Conservation (phyloP, 495 filamentous ascomycete genomes). For the Aspergillus bridgeri region DNA sequence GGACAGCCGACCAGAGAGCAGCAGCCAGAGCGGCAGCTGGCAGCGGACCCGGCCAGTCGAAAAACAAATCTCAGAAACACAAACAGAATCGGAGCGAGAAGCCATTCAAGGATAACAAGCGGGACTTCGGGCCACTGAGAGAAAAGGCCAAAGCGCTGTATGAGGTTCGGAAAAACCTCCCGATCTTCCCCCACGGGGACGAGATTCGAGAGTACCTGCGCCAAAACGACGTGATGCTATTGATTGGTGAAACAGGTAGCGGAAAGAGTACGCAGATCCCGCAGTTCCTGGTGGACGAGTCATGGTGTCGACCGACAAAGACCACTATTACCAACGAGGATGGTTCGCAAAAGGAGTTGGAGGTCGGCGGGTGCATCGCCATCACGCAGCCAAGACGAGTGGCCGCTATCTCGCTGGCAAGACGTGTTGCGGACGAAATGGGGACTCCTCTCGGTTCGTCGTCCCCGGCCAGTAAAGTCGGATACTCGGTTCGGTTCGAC, state of each 20-base stretch:
- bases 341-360: slow-evolving; percentile 45
- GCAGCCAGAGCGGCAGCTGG: background rate
- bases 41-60: slow-evolving; percentile 8
- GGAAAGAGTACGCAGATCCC: slow-evolving; percentile 97
- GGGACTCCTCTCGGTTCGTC: slow-evolving; percentile 71
- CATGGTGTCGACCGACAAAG: slow-evolving; percentile 66
- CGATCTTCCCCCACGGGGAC: slow-evolving; percentile 72
- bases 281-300: slow-evolving; percentile 77
- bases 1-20: slow-evolving; percentile 3
- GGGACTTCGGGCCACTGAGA: slow-evolving; percentile 33
- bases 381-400: slow-evolving; percentile 94
- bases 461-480: slow-evolving; percentile 70
- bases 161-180: slow-evolving; percentile 60
- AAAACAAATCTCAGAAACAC: slow-evolving; percentile 13
- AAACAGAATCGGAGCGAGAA: slow-evolving; percentile 1
- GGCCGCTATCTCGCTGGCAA: slow-evolving; percentile 88
- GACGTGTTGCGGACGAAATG: slow-evolving; percentile 85
- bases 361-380: slow-evolving; percentile 82
- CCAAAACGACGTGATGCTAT: slow-evolving; percentile 71
- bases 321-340: slow-evolving; percentile 43
- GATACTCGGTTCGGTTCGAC: slow-evolving; percentile 94
- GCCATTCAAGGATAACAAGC: slow-evolving; percentile 5
- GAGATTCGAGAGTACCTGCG: slow-evolving; percentile 64
- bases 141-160: slow-evolving; percentile 48
- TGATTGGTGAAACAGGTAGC: slow-evolving; percentile 92